A percentile compares a stretch with the other conserved stretches of the same genome.
phyloP scores from a whole-genome alignment of 1,284 basidiomycete genomes.

The Grifola frondosa region DNA sequence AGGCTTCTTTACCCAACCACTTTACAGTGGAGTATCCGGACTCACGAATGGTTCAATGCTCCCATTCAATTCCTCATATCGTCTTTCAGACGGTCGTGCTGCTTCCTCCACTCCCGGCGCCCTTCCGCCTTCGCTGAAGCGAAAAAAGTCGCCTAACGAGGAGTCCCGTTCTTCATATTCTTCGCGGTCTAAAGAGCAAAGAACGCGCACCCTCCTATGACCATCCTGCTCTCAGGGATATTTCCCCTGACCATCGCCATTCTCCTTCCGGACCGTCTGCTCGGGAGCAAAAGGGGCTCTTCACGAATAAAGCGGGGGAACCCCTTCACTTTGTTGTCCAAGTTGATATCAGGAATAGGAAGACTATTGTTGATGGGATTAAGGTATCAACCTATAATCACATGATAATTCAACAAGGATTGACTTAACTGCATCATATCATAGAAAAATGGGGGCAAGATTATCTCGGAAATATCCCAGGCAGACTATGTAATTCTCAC shows the following conservation, averaged over 20 bases:
- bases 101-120: neutral
- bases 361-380: conserved; percentile 22
- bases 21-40: no score
- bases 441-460: conserved; percentile 63
- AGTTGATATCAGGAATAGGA: conserved; percentile 25
- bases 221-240: conserved; percentile 1
- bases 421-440: no score
- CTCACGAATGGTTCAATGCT: neutral
- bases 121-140: conserved; percentile 2
- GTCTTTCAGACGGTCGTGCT: neutral
- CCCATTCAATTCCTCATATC: neutral
- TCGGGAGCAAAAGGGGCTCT: conserved; percentile 8
- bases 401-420: no score
- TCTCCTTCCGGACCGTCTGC: no score
- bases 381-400: conserved; percentile 15
- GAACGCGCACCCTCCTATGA: conserved; percentile 8
- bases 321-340: conserved; percentile 27
- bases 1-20: no score
- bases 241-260: conserved; percentile 1
- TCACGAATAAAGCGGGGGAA: conserved; percentile 14
- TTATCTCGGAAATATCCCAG: conserved; percentile 46
- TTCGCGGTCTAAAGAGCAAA: conserved; percentile 9
- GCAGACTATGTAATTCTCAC: conserved; percentile 63
- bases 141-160: neutral
- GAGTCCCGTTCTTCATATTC: neutral